Percentiles rank a stretch among this genome's conserved stretches.
These are phyloP conservation scores for Mycena polygramma DNA, from an alignment of 768 basidiomycete genomes.

Conservation along the genomic window DNA sequence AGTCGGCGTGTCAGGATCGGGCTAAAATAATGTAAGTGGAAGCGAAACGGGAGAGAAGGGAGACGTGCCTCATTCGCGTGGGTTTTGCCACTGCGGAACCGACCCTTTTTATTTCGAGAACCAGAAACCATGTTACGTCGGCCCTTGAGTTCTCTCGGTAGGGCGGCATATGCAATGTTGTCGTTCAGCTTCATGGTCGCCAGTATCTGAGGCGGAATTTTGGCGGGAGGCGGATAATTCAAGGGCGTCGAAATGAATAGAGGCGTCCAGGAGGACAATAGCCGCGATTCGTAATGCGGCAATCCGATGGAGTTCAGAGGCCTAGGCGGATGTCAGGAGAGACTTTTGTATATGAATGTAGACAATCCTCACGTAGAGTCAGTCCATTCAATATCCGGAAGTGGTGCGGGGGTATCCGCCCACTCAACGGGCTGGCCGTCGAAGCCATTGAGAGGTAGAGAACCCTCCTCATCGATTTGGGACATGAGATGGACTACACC, in stretches of 20 bases:
- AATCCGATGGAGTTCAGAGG: slow-evolving; percentile 92
- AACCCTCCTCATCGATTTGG: slow-evolving; percentile 72
- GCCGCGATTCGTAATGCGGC: slow-evolving; percentile 81
- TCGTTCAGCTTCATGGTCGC: slow-evolving; percentile 88
- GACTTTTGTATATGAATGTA: not conserved
- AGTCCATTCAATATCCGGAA: slow-evolving; percentile 84
- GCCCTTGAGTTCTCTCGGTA: slow-evolving; percentile 89
- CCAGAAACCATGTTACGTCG: slow-evolving; percentile 80
- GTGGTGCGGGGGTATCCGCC: slow-evolving; percentile 78
- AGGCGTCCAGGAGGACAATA: slow-evolving; percentile 81
- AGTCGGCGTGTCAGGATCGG: slow-evolving; percentile 65
- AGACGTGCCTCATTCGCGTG: slow-evolving; percentile 60
- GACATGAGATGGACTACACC: slow-evolving; percentile 87
- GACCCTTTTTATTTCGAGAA: slow-evolving; percentile 68
- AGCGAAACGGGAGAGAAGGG: slow-evolving; percentile 2
- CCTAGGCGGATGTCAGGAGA: slow-evolving; percentile 52
- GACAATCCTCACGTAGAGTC: slow-evolving; percentile 75
- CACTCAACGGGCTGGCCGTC: slow-evolving; percentile 89
- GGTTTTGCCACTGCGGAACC: slow-evolving; percentile 88
- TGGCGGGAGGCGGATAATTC: slow-evolving; percentile 76
- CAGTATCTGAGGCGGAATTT: slow-evolving; percentile 85
- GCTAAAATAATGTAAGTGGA: slow-evolving; percentile 45
- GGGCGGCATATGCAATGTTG: slow-evolving; percentile 88
- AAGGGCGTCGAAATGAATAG: slow-evolving; percentile 54
- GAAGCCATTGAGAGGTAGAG: slow-evolving; percentile 88